Evolutionary conservation across 108 stramenopile species (phyloP), one percentile per base, ranked within the genome.

Genomic region (Stephanodiscus minutulus): DNA sequence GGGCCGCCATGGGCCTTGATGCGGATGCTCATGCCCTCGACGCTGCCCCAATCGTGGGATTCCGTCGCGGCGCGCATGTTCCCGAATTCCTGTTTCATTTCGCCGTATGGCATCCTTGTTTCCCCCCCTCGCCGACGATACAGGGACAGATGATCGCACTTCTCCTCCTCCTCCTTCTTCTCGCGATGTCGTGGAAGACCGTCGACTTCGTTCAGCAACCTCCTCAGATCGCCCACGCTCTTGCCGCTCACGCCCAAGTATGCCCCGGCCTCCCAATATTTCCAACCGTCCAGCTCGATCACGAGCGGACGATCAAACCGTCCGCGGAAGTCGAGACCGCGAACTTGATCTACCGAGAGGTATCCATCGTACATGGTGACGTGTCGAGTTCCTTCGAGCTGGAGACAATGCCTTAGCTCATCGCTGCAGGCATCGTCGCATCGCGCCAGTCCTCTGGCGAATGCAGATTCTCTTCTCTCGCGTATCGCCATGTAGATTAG

Each of bases 111-210:
- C 20, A 24, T 21, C 50, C 24, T 52, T 4, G 50, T 52, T 24
- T 52, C 22, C 9, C 5, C 22, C 9, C 5, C 22, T 52, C 50
- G 20, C 50, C 24, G 8, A 24, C 50, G 50, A 52, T 52, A 52
- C 50, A 52, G 22, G 50, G 50, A 52, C 1, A 52, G 50, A 20
- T 52, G 50, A 20, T 52, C 50, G 50, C 50, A 52, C 39, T 39
- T 39, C 39, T 39, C 39, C 24, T 5, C n/a, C n/a, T n/a, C n/a
- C n/a, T n/a, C 18, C 20, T 20, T 17, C 50, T 20, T 20, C 6
- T 24, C 50, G 4, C 50, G 22, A 20, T 24, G 20, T 1, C 22
- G 50, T 24, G 50, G 50, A 24, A 52, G 17, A 1, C 50, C 50
- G 20, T 52, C 50, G 9, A 52, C 24, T 52, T 24, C 7, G 22